Base-by-base conservation (phyloP, 345 rosid genomes). In the Lepidium africanum region DNA sequence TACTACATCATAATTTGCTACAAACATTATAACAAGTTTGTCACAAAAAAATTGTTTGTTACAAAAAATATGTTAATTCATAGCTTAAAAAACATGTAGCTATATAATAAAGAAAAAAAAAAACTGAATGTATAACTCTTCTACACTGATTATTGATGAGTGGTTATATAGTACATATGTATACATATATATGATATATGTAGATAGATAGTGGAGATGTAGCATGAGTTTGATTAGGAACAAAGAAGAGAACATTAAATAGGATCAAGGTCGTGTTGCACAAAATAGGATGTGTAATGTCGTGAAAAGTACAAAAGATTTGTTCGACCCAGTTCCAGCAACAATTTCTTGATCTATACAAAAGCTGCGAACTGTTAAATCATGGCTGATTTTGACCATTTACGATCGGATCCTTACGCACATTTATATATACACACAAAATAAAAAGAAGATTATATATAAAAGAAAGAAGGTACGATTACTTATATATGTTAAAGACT, bases 341-440 rank as follows among this genome's bases (percentile, higher is more conserved):
- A 75, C 74, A 68, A 61, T 55, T 69, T 69, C 74, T 75, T 61
- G 65, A 75, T 68, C 74, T 75, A 68, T 75, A 55, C 64, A 74
- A 75, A 75, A 75, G 78, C 74, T 75, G 74, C 65, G 55, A 68
- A 54, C 40, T 62, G 70, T 75, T 62, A 75, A 75, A 69, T 69
- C 74, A 55, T 75, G 65, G 63, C 65, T 16, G 70, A 75, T 75
- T 45, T 53, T 75, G 78, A 75, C 70, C 78, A 68, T 40, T 54
- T 62, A 4, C 37, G 73, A 73, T 67, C 53, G 47, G 63, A 58
- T 55, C 62, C 19, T 53, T 14, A 33, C 15, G 33, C 55, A 63
- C 16, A 30, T 10, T 41, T 33, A 39, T 19, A 59, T 27, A 50
- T 17, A 30, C 33, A 66, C 57, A 74, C 69, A 59, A 37, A 52